Conservation (phyloP, 176 grass and related monocot species). For the Areca catechu region DNA sequence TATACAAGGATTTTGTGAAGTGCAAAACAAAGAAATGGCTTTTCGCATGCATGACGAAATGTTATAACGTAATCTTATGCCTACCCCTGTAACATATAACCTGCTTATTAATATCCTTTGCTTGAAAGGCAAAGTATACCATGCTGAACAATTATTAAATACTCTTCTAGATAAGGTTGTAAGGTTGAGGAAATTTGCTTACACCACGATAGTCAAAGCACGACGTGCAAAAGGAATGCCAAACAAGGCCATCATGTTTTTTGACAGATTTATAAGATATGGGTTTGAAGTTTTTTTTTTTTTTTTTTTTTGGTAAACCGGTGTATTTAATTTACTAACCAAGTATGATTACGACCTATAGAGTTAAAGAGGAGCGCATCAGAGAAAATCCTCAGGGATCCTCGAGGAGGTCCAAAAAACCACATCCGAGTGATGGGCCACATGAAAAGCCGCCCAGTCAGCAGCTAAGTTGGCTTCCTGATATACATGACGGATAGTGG, state of each 20-base stretch:
- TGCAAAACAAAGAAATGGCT: constrained; percentile 29
- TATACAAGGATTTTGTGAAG: constrained; percentile 71
- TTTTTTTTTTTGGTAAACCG: too few species aligned
- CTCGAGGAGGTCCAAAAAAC: too few species aligned
- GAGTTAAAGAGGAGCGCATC: too few species aligned
- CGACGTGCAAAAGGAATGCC: constrained; percentile 63
- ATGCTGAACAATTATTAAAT: constrained; percentile 54
- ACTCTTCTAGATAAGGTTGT: constrained; percentile 35
- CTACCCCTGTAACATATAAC: constrained; percentile 66
- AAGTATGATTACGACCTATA: too few species aligned
- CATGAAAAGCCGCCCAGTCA: too few species aligned
- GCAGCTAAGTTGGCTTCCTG: too few species aligned
- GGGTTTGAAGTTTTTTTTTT: too few species aligned
- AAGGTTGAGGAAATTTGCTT: constrained; percentile 60
- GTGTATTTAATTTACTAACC: too few species aligned
- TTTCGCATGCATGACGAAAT: constrained; percentile 41
- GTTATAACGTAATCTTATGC: constrained; percentile 23
- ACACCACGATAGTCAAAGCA: constrained; percentile 65
- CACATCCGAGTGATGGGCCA: too few species aligned
- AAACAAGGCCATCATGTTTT: constrained; percentile 29
- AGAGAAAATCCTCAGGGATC: too few species aligned
- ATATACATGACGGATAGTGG: too few species aligned
- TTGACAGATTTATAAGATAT: constrained; percentile 44
- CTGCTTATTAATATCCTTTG: constrained; percentile 67
- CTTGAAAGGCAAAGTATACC: constrained; percentile 38